A percentile compares a stretch with the other conserved stretches of the same genome.
Conservation (phyloP, 2,329 filamentous ascomycete species). For the Trichoderma atroviride region DNA sequence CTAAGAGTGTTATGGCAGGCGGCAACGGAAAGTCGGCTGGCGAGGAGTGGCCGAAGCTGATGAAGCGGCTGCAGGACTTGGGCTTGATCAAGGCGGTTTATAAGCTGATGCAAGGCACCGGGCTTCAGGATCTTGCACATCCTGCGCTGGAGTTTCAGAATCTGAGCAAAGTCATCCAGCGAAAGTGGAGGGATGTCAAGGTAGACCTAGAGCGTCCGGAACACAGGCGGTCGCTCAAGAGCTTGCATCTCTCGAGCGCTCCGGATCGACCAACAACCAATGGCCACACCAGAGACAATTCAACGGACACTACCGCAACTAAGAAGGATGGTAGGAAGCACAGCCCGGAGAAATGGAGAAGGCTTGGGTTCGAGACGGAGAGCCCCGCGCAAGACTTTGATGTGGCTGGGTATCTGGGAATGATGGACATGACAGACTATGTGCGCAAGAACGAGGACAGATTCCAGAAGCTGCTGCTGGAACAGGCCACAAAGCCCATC, state of each 20-base stretch:
- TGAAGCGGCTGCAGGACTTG: constrained; percentile 89
- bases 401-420: constrained; percentile 81
- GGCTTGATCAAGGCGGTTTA: constrained; percentile 92
- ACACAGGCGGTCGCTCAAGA: constrained; percentile 83
- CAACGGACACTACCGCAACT: constrained; percentile 39
- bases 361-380: constrained; percentile 89
- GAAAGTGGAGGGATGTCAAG: constrained; percentile 83
- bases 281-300: constrained; percentile 44
- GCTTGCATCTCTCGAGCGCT: constrained; percentile 79
- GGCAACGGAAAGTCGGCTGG: constrained; percentile 39
- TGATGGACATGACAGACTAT: constrained; percentile 97
- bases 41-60: constrained; percentile 92
- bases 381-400: constrained; percentile 85
- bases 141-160: constrained; percentile 92
- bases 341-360: constrained; percentile 89
- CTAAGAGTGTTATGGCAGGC: constrained; percentile 57
- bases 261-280: constrained; percentile 56
- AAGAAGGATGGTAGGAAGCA: constrained; percentile 70
- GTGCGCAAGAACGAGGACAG: constrained; percentile 88
- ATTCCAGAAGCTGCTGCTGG: constrained; percentile 88
- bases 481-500: constrained; percentile 75
- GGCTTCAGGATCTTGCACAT: constrained; percentile 85
- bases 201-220: constrained; percentile 87
- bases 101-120: constrained; percentile 89
- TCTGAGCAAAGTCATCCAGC: constrained; percentile 81